These are phyloP conservation scores for Volvox reticuliferus DNA, from an alignment of 139 green algal species.

Conservation along the genomic window DNA sequence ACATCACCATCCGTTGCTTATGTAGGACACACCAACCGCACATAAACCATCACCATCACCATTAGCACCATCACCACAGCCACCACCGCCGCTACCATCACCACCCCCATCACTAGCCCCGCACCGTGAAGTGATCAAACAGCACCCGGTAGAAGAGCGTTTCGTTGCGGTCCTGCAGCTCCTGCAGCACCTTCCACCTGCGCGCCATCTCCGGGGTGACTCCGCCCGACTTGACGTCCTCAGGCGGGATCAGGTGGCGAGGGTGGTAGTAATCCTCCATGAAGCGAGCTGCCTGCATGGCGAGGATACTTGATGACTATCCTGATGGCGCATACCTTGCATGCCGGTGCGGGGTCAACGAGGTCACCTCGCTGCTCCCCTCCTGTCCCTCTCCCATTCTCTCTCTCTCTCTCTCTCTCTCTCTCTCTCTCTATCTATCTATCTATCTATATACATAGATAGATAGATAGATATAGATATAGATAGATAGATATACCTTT, in stretches of 20 bases:
- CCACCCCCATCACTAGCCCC: background rate
- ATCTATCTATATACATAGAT: no score
- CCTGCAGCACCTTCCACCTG: conserved; percentile 67
- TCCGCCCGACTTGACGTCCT: conserved; percentile 37
- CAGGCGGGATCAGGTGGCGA: conserved; percentile 21
- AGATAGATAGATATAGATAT: no score
- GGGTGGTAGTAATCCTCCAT: conserved; percentile 45
- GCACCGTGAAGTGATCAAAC: conserved; percentile 67
- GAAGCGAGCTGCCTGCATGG: conserved; percentile 34
- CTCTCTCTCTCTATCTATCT: no score
- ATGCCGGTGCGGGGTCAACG: no score
- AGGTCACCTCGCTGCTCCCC: background rate
- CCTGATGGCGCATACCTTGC: no score
- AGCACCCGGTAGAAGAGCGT: conserved; percentile 93
- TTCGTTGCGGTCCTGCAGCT: conserved; percentile 95
- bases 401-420: background rate
- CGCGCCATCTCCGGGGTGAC: conserved; percentile 43
- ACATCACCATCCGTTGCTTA: no score
- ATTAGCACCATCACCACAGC: background rate
- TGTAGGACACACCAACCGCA: background rate
- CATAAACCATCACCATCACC: background rate
- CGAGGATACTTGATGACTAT: background rate
- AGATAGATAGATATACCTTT: no score
- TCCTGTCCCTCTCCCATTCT: background rate
- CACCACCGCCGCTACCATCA: background rate